A percentile compares a stretch with the other conserved stretches of the same genome.
phyloP scores from a whole-genome alignment of 139 green algal genomes.

The Marvania coccoides region DNA sequence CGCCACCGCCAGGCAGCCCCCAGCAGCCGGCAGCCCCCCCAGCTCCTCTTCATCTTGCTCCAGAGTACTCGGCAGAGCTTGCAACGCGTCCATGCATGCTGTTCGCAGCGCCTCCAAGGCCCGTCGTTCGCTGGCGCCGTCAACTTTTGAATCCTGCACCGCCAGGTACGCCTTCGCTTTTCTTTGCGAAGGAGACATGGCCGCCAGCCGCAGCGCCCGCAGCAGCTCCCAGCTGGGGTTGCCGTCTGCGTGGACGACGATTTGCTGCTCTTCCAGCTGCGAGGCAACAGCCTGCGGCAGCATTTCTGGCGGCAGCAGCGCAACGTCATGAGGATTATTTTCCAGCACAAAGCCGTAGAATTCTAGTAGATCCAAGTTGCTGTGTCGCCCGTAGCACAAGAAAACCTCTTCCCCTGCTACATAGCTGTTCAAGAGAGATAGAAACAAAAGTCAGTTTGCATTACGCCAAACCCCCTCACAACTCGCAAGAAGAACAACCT shows the following conservation, averaged over 20 bases:
- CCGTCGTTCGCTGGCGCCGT: slow-evolving; percentile 2
- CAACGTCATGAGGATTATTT: slow-evolving; percentile 64
- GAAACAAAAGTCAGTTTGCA: too few species aligned
- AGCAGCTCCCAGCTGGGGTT: slow-evolving; percentile 52
- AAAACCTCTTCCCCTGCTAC: slow-evolving; percentile 56
- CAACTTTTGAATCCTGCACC: slow-evolving; percentile 10
- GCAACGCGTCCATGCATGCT: slow-evolving; percentile 15
- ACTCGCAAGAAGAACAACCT: too few species aligned
- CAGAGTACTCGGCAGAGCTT: slow-evolving; percentile 2
- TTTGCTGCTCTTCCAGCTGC: slow-evolving; percentile 19
- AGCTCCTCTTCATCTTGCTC: slow-evolving; percentile 9
- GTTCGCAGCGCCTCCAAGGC: slow-evolving; percentile 1
- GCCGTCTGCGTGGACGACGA: slow-evolving; percentile 42
- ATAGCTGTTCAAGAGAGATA: too few species aligned
- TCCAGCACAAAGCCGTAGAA: slow-evolving; percentile 80
- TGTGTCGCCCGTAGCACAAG: slow-evolving; percentile 81
- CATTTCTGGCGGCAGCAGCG: slow-evolving; percentile 19
- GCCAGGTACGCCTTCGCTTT: slow-evolving; percentile 3
- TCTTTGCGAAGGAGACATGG: slow-evolving; percentile 2
- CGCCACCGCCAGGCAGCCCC: not conserved
- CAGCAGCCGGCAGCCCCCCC: not conserved
- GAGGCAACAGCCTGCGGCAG: slow-evolving; percentile 9
- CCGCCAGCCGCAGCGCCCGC: slow-evolving; percentile 26
- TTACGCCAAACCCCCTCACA: too few species aligned
- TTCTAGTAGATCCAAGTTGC: slow-evolving; percentile 80